A percentile compares a stretch with the other conserved stretches of the same genome.
Evolutionary conservation across 2,329 filamentous ascomycete species (phyloP).

Genomic region (Pseudocercospora cruenta): DNA sequence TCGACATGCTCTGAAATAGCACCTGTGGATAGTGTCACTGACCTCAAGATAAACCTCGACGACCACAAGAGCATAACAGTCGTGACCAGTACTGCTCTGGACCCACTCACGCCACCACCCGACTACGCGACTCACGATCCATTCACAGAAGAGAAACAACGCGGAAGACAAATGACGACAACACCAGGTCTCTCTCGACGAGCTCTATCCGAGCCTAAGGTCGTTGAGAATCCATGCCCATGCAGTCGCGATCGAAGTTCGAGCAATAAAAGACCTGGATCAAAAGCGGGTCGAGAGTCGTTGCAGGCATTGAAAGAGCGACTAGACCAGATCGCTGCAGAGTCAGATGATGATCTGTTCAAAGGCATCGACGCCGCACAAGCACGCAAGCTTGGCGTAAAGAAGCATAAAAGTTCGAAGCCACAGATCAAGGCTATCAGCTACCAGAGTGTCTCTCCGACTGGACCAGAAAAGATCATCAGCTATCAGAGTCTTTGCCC

Average conservation of each 20-base stretch:
- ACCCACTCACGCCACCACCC: background rate
- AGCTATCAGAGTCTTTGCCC: conserved; percentile 3
- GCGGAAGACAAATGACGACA: conserved; percentile 3
- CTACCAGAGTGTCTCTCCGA: background rate
- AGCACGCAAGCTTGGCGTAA: background rate
- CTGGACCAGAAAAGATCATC: background rate
- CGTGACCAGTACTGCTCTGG: background rate
- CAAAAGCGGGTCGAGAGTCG: conserved; percentile 2
- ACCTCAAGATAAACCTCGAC: background rate
- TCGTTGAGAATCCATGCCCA: background rate
- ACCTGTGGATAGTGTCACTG: background rate
- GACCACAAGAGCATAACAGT: conserved; percentile 1
- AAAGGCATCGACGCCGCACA: background rate
- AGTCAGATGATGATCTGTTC: background rate
- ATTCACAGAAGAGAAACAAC: background rate
- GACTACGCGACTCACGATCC: background rate
- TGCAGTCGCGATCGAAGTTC: conserved; percentile 2
- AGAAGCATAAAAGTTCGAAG: background rate
- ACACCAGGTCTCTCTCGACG: conserved; percentile 2
- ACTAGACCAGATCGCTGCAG: background rate
- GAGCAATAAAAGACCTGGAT: background rate
- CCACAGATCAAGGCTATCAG: background rate
- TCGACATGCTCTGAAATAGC: background rate
- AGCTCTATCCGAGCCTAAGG: background rate
- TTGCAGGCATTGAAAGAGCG: background rate